phyloP scores from a whole-genome alignment of 164 flowering plant species.

The Vitis cinerea region DNA sequence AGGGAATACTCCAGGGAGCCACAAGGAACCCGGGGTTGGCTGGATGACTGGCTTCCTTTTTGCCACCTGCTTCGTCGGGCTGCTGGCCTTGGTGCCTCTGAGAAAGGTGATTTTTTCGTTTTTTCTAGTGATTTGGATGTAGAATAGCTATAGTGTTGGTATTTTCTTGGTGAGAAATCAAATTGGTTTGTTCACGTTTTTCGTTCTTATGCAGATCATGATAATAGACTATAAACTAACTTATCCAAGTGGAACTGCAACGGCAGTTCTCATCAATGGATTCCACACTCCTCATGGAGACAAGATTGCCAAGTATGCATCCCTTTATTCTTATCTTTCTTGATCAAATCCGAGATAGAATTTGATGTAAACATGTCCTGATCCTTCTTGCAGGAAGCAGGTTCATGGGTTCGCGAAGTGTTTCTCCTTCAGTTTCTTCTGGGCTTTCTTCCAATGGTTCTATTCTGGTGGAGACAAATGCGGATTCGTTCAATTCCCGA shows the following conservation, averaged over 20 bases:
- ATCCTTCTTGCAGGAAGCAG: constrained; percentile 45
- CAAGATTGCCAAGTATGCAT: constrained; percentile 45
- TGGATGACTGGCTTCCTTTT: constrained; percentile 69
- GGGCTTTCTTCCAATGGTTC: constrained; percentile 68
- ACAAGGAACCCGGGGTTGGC: constrained; percentile 52
- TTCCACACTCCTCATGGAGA: constrained; percentile 64
- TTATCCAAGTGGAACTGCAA: constrained; percentile 74
- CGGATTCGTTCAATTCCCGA: constrained; percentile 68
- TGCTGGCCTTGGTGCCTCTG: constrained; percentile 61
- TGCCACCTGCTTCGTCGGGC: constrained; percentile 60
- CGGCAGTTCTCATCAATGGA: constrained; percentile 65
- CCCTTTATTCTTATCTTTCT: background rate
- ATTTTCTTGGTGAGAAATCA: background rate
- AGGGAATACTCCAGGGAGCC: constrained; percentile 53
- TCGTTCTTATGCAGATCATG: constrained; percentile 45
- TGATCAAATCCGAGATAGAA: background rate
- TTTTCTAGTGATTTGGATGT: background rate
- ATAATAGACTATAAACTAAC: constrained; percentile 56
- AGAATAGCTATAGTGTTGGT: background rate
- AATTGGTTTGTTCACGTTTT: background rate
- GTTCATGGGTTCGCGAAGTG: constrained; percentile 44
- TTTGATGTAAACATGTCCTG: background rate
- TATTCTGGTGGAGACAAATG: constrained; percentile 55
- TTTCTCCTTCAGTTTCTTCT: constrained; percentile 54
- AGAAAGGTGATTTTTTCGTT: constrained; percentile 41